Conservation (phyloP, 129 eudicot genomes). For the Silybum marianum region DNA sequence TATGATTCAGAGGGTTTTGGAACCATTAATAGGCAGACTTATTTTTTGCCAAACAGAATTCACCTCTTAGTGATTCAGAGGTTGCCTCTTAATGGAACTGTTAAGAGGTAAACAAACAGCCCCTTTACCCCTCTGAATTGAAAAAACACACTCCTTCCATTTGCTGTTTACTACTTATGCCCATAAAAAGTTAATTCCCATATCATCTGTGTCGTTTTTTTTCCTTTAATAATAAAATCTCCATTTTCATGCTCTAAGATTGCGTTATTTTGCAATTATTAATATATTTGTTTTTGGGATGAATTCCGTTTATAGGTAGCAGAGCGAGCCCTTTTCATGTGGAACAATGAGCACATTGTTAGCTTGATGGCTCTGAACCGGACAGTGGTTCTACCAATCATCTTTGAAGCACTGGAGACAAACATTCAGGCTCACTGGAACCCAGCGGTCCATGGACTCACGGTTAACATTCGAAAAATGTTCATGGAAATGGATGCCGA, state of each 20-base stretch:
- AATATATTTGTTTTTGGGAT: neutral
- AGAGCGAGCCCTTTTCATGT: slow-evolving; percentile 81
- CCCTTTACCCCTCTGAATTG: too few relatives aligned
- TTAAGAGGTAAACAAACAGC: too few relatives aligned
- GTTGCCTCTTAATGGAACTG: too few relatives aligned
- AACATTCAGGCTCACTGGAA: slow-evolving; percentile 85
- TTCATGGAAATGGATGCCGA: slow-evolving; percentile 72
- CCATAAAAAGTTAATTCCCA: neutral
- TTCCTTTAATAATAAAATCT: neutral
- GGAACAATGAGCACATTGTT: slow-evolving; percentile 81
- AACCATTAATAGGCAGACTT: too few relatives aligned
- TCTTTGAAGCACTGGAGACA: slow-evolving; percentile 73
- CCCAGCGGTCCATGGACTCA: slow-evolving; percentile 77
- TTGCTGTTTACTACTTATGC: neutral
- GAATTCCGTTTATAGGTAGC: slow-evolving; percentile 55
- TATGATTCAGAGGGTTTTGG: too few relatives aligned
- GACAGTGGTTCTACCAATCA: slow-evolving; percentile 60
- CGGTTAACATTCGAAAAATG: slow-evolving; percentile 77
- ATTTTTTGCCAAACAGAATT: too few relatives aligned
- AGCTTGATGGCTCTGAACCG: slow-evolving; percentile 67
- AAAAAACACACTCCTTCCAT: too few relatives aligned
- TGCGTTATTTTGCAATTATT: neutral
- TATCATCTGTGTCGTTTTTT: neutral
- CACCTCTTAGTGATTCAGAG: too few relatives aligned
- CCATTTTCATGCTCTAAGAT: neutral